Evolutionary conservation across 2,329 filamentous ascomycete genomes (phyloP).

Genomic region (Eurotiales sp.): DNA sequence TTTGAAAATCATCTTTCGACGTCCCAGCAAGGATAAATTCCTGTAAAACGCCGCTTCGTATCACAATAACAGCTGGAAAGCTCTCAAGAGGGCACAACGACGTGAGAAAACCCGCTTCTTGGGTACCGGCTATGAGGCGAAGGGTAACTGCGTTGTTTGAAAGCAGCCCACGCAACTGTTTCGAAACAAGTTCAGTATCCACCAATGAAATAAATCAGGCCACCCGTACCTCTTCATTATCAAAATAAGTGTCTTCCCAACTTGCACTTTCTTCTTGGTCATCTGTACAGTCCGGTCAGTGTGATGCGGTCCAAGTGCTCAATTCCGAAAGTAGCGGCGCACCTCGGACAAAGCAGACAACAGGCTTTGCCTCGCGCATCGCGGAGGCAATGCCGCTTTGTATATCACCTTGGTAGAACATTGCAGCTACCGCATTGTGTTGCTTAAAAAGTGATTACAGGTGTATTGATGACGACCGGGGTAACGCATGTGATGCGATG

Average conservation of each 20-base stretch:
- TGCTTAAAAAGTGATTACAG: background rate
- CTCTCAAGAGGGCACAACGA: constrained; percentile 78
- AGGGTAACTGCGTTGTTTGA: constrained; percentile 64
- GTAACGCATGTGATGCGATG: background rate
- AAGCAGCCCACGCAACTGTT: constrained; percentile 56
- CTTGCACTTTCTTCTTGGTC: constrained; percentile 62
- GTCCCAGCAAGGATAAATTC: constrained; percentile 69
- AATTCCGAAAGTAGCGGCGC: constrained; percentile 24
- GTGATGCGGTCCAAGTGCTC: constrained; percentile 14
- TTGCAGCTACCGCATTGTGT: constrained; percentile 33
- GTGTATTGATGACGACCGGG: background rate
- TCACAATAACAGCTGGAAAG: constrained; percentile 74
- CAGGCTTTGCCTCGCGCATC: constrained; percentile 69
- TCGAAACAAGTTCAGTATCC: constrained; percentile 15
- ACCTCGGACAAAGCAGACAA: constrained; percentile 83
- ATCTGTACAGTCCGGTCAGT: constrained; percentile 49
- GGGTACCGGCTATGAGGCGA: constrained; percentile 66
- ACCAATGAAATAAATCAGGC: constrained; percentile 3
- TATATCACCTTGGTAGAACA: constrained; percentile 80
- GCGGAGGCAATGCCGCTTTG: constrained; percentile 77
- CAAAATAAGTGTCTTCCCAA: constrained; percentile 68
- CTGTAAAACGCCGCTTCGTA: constrained; percentile 72
- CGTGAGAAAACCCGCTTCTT: constrained; percentile 76
- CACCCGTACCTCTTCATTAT: constrained; percentile 41
- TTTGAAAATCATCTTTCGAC: constrained; percentile 63